Percentiles rank a stretch among this genome's conserved stretches.
Evolutionary conservation across 1,139 yeast genomes (phyloP).

Genomic region (Yamadazyma aaseri): DNA sequence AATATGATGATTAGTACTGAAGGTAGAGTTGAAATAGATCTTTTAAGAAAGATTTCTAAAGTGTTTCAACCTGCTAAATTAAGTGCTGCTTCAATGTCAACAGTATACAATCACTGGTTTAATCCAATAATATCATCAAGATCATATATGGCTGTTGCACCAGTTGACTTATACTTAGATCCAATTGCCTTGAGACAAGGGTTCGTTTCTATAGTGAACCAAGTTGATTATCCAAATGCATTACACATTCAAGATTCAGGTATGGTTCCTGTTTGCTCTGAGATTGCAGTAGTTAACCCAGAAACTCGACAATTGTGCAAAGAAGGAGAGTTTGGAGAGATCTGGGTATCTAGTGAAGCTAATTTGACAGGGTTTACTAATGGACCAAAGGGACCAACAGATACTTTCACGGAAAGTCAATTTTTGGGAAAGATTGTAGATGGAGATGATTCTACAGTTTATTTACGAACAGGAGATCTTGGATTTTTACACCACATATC

Average conservation of each 20-base stretch:
- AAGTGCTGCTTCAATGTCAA: constrained; percentile 68
- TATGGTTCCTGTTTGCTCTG: constrained; percentile 92
- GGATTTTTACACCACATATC: constrained; percentile 83
- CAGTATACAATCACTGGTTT: constrained; percentile 74
- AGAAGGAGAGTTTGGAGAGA: constrained; percentile 96
- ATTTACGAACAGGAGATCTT: constrained; percentile 87
- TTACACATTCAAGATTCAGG: constrained; percentile 91
- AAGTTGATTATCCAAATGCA: constrained; percentile 63
- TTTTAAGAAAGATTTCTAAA: constrained; percentile 58
- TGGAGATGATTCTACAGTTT: constrained; percentile 62
- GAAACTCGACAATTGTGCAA: constrained; percentile 77
- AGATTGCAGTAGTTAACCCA: constrained; percentile 92
- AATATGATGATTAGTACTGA: constrained; percentile 84
- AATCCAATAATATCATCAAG: constrained; percentile 86
- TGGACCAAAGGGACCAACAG: constrained; percentile 50
- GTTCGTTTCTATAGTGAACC: constrained; percentile 75
- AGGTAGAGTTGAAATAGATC: constrained; percentile 67
- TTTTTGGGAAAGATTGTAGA: constrained; percentile 56
- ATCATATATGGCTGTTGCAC: constrained; percentile 86
- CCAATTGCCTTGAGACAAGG: constrained; percentile 90
- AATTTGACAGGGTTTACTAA: constrained; percentile 64
- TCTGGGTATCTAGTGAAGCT: constrained; percentile 93
- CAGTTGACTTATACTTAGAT: constrained; percentile 83
- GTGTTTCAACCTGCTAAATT: constrained; percentile 66
- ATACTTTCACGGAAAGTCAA: constrained; percentile 40